Base-by-base conservation (phyloP, 2,329 filamentous ascomycete species). In the Fusarium nurragi region DNA sequence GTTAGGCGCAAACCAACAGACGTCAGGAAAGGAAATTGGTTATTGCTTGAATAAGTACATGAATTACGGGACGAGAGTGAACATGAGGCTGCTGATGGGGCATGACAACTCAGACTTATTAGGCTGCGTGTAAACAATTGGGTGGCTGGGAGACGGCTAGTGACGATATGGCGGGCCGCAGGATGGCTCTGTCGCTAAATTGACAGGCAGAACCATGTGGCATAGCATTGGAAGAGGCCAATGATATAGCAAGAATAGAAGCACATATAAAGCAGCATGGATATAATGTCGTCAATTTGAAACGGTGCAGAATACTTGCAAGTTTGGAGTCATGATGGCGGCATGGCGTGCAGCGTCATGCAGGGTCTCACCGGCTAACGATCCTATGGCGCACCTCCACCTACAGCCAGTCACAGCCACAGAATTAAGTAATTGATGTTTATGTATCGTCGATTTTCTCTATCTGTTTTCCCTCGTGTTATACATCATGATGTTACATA, bases 81-180 rank as follows among this genome's bases (percentile, higher is more conserved):
- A 57, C 23, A 46, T 48, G 37, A 47, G 34, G 51, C 50, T 50
- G 46, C 36, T 60, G 48, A 54, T 56, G 60, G 57, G 66, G 58
- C 59, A 70, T 70, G 64, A 58, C 54, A 55, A 58, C 51, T 64
- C 55, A 45, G 45, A 36, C 41, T 50, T 43, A 18, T 43, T 41
- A 39, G 43, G 56, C 45, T 41, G 48, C 43, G 52, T 61, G 57
- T 68, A 69, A 70, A 71, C 59, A 70, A 72, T 52, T 61, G 53
- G 68, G 71, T 73, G 71, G 71, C 71, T 73, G 71, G 71, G 47
- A 57, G 48, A 54, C 43, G 43, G 59, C 30, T 43, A 14, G 44
- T 32, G 36, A 60, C 41, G 47, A 52, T 46, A 55, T 48, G 56
- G 60, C 43, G 36, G 39, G 38, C 60, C 45, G 48, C 48, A 48